phyloP scores from a whole-genome alignment of 2,329 filamentous ascomycete species.

The Aspergillus jensenii region DNA sequence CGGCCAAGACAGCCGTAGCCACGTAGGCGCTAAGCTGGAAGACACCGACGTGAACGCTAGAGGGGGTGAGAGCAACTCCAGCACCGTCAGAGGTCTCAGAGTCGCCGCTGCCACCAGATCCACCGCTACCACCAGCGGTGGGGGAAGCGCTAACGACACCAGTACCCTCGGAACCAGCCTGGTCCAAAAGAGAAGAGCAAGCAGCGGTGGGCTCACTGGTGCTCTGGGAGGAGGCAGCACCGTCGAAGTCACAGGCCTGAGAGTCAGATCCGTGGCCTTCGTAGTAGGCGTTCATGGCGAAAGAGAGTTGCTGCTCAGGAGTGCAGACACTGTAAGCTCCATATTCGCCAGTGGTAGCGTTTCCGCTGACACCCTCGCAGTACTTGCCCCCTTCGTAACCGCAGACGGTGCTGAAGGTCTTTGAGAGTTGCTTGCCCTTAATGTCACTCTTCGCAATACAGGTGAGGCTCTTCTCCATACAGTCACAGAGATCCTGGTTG shows the following conservation, averaged over 20 bases:
- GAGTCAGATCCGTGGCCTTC: slow-evolving; percentile 37
- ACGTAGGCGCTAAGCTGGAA: slow-evolving; percentile 41
- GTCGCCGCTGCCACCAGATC: slow-evolving; percentile 4
- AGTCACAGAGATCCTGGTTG: slow-evolving; percentile 74
- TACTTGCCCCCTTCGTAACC: slow-evolving; percentile 29
- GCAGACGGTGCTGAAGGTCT: slow-evolving; percentile 62
- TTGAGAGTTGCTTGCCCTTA: slow-evolving; percentile 57
- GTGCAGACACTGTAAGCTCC: slow-evolving; percentile 48
- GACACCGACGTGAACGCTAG: slow-evolving; percentile 32
- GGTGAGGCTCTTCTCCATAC: slow-evolving; percentile 72
- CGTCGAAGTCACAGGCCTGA: slow-evolving; percentile 44
- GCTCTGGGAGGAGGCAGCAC: slow-evolving; percentile 38
- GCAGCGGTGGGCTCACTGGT: slow-evolving; percentile 31
- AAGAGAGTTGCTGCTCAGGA: slow-evolving; percentile 42
- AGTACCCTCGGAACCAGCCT: slow-evolving; percentile 39
- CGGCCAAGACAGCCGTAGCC: slow-evolving; percentile 38
- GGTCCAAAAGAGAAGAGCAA: slow-evolving; percentile 36
- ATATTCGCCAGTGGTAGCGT: slow-evolving; percentile 42
- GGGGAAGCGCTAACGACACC: slow-evolving; percentile 38
- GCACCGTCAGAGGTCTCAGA: slow-evolving; percentile 26
- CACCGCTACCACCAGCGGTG: slow-evolving; percentile 20
- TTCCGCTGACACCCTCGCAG: slow-evolving; percentile 42
- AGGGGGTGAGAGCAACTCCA: slow-evolving; percentile 25
- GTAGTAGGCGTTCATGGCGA: slow-evolving; percentile 46
- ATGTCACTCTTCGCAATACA: slow-evolving; percentile 66